phyloP scores from a whole-genome alignment of 1,284 basidiomycete genomes.

The Ceratobasidium sp. region DNA sequence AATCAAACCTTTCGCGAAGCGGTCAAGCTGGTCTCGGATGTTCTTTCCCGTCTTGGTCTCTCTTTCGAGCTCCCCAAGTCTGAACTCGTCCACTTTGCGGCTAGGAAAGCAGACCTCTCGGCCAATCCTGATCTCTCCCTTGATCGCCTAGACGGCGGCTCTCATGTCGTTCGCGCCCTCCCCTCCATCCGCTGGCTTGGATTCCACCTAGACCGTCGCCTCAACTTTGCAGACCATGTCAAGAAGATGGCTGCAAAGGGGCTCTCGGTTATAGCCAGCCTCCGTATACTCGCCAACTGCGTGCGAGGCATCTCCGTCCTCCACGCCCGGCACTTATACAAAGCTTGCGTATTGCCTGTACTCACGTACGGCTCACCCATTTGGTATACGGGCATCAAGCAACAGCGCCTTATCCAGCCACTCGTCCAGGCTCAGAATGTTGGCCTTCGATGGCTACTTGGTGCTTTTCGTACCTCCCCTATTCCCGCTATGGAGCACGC shows the following conservation, averaged over 20 bases:
- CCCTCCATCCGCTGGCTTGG: slow-evolving; percentile 44
- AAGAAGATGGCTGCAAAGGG: slow-evolving; percentile 26
- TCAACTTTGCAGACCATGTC: slow-evolving; percentile 44
- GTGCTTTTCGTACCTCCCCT: slow-evolving; percentile 2
- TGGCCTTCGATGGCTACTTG: neutral
- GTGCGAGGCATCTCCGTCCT: neutral
- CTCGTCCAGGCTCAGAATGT: neutral
- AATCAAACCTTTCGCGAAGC: neutral
- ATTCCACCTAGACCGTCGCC: slow-evolving; percentile 38
- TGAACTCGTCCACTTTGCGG: slow-evolving; percentile 32
- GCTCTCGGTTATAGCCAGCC: slow-evolving; percentile 10
- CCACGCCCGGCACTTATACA: neutral
- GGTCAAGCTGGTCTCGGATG: neutral
- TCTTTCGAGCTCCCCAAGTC: slow-evolving; percentile 5
- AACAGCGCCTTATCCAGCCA: no score
- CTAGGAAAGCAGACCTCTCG: neutral
- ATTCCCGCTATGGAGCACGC: neutral
- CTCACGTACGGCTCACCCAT: slow-evolving; percentile 9
- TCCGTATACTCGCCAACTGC: slow-evolving; percentile 5
- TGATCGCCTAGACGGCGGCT: neutral
- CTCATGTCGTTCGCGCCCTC: neutral
- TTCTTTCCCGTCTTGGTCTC: neutral
- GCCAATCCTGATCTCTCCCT: neutral
- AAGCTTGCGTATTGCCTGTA: slow-evolving; percentile 9
- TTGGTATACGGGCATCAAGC: neutral